phyloP scores from a whole-genome alignment of 257 asterid species.

The Fraxinus americana region DNA sequence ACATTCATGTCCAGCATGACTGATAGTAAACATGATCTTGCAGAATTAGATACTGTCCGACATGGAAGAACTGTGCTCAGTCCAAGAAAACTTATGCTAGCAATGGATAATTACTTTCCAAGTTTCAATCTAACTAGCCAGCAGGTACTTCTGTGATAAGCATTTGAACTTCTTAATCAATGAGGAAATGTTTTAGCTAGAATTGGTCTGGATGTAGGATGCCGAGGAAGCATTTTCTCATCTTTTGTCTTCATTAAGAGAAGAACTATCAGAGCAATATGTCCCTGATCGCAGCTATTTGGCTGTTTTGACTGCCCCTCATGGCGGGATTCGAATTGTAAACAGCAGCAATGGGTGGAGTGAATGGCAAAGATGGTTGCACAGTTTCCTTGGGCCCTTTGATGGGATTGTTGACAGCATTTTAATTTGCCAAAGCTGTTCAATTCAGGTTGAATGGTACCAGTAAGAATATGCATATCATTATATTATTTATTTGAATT shows the following conservation, averaged over 20 bases:
- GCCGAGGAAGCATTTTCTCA: conserved; percentile 95
- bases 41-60: conserved; percentile 66
- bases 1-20: conserved; percentile 9
- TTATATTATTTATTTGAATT: conserved; percentile 4
- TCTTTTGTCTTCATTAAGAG: conserved; percentile 77
- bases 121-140: conserved; percentile 77
- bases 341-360: conserved; percentile 41
- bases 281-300: conserved; percentile 48
- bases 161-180: conserved; percentile 18
- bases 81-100: conserved; percentile 77
- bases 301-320: conserved; percentile 54
- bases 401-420: conserved; percentile 82
- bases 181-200: conserved; percentile 10
- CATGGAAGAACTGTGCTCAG: conserved; percentile 56
- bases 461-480: conserved; percentile 36
- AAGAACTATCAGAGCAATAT: conserved; percentile 68
- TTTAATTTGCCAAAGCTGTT: conserved; percentile 81
- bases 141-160: conserved; percentile 56
- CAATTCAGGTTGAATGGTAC: conserved; percentile 93
- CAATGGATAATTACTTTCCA: conserved; percentile 72
- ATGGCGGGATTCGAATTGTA: conserved; percentile 48
- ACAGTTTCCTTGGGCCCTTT: conserved; percentile 77
- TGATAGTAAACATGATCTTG: conserved; percentile 28
- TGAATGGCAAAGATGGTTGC: conserved; percentile 69
- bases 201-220: conserved; percentile 56